phyloP scores from a whole-genome alignment of 352 stramenopile species.

The Phytophthora parvispora region DNA sequence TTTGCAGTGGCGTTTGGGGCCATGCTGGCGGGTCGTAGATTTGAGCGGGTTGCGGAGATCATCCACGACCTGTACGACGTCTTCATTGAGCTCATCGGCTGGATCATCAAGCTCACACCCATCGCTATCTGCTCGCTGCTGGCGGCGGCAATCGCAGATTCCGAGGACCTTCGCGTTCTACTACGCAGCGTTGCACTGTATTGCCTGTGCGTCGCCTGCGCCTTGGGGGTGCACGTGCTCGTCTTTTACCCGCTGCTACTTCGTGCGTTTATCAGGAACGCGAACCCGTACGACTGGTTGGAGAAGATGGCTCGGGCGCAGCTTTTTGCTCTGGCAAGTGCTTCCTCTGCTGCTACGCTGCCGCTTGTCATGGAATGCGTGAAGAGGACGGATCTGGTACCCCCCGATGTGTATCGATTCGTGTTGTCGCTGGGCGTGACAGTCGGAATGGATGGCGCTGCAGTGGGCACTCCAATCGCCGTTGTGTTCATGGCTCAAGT shows the following conservation, averaged over 20 bases:
- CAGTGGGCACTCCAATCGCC: constrained; percentile 74
- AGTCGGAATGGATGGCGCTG: constrained; percentile 72
- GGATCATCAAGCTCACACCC: constrained; percentile 54
- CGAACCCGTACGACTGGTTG: constrained; percentile 61
- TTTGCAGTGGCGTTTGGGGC: constrained; percentile 58
- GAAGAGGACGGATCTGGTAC: constrained; percentile 58
- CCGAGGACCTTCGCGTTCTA: constrained; percentile 30
- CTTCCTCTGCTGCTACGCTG: constrained; percentile 80
- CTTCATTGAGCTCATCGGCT: constrained; percentile 60
- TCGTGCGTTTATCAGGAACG: constrained; percentile 45
- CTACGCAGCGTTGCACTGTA: constrained; percentile 55
- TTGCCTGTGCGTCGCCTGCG: constrained; percentile 52
- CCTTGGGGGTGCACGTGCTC: constrained; percentile 44
- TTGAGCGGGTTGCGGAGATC: constrained; percentile 29
- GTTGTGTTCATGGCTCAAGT: constrained; percentile 78
- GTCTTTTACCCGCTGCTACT: constrained; percentile 57
- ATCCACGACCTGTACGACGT: constrained; percentile 52
- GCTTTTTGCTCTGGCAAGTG: constrained; percentile 76
- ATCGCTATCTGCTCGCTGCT: constrained; percentile 77
- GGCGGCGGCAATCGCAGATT: constrained; percentile 56
- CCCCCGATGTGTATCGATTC: constrained; percentile 59
- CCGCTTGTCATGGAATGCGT: constrained; percentile 73
- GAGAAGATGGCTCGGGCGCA: constrained; percentile 66
- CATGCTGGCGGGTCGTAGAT: constrained; percentile 26
- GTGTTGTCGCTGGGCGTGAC: constrained; percentile 70